Evolutionary conservation across 768 basidiomycete species (phyloP), one percentile per base, ranked within the genome.

Genomic region (Kwoniella sp.): DNA sequence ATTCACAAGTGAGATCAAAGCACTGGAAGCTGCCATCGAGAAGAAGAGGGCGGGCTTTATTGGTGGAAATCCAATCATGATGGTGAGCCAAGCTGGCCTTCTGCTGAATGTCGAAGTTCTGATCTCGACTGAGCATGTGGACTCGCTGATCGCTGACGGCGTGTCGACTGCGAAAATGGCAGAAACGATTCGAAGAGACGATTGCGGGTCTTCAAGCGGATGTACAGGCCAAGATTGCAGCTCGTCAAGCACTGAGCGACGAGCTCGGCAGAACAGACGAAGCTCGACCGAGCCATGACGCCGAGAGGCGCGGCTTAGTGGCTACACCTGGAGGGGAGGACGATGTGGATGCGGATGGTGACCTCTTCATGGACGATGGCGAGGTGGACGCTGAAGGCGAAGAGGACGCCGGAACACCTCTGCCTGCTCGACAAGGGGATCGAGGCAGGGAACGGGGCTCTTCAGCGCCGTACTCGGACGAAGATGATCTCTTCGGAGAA

Each of bases 101-200:
- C n/a, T n/a, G n/a, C n/a, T n/a, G n/a, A n/a, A 26, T 55, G 25
- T 30, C 4, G 17, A 15, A 26, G 17, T 45, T 15, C 30, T 15
- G 12, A 28, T 31, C 26, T 52, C 47, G 22, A 12, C 22, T 3
- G 41, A 34, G n/a, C 22, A 20, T 37, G 50, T 23, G 0, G 8
- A 23, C 7, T 51, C 50, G 50, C 50, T 51, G 28, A 54, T 54
- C 13, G 22, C 55, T 8, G 30, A 56, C 37, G 11, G 1, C 34
- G 13, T 37, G 20, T 23, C 5, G 28, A 17, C 28, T 31, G 12
- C 7, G 20, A 37, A 41, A 12, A 1, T 15, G 48, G 41, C 22
- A 78, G 73, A 77, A 74, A 77, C 76, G 76, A 45, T 75, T 75
- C 66, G 71, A 77, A 61, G 73, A 77, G 57, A 72, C 72, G 3